Conservation (phyloP, 2,329 filamentous ascomycete genomes). For the Aspergillus fijiensis region DNA sequence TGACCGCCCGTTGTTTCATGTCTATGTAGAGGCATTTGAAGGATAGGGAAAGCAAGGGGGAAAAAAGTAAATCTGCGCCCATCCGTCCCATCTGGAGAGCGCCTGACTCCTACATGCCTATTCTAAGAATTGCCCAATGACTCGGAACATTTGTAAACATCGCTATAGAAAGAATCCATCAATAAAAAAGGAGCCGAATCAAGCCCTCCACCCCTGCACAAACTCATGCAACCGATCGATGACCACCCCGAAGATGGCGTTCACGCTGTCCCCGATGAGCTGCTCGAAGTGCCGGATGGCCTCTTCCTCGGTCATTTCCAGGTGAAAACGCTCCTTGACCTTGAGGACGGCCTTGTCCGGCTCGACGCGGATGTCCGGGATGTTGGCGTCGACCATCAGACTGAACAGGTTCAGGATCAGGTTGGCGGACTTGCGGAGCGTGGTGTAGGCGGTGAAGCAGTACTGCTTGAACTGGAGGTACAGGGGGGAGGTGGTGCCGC, state of each 20-base stretch:
- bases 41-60: not conserved
- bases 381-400: conserved; percentile 96
- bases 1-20: not conserved
- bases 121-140: not conserved
- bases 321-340: conserved; percentile 88
- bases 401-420: conserved; percentile 93
- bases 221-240: conserved; percentile 94
- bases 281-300: conserved; percentile 84
- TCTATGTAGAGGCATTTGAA: not conserved
- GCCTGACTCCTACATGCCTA: not conserved
- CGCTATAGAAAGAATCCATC: no score
- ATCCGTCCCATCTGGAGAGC: not conserved
- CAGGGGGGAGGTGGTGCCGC: conserved; percentile 74
- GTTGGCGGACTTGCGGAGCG: conserved; percentile 83
- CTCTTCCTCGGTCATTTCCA: conserved; percentile 89
- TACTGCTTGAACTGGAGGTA: conserved; percentile 92
- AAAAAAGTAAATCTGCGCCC: not conserved
- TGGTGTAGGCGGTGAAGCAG: conserved; percentile 91
- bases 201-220: conserved; percentile 86
- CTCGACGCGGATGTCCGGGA: conserved; percentile 89
- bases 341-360: conserved; percentile 93
- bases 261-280: conserved; percentile 86
- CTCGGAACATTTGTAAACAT: not conserved
- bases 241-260: conserved; percentile 85
- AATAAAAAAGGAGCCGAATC: not conserved